Evolutionary conservation across 164 flowering plant genomes (phyloP).

Genomic region (Nymphaea thermarum): DNA sequence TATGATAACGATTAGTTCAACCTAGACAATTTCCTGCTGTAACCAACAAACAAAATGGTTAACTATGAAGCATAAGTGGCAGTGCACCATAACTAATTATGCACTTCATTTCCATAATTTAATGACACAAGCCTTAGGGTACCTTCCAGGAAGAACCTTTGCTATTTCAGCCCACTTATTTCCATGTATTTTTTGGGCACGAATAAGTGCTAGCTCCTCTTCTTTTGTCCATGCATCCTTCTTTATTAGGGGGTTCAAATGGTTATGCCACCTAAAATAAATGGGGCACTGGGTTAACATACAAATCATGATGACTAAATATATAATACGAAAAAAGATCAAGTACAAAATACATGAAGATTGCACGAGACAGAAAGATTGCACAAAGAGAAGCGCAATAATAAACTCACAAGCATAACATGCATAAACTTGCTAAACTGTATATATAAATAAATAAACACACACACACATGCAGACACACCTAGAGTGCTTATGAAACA

Average conservation of each 20-base stretch:
- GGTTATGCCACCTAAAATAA: slow-evolving; percentile 56
- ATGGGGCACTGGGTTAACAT: neutral
- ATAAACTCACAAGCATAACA: too few species aligned
- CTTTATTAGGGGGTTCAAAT: slow-evolving; percentile 47
- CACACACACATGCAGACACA: too few species aligned
- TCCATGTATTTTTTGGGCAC: slow-evolving; percentile 30
- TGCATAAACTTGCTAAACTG: too few species aligned
- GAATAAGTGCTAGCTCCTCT: slow-evolving; percentile 31
- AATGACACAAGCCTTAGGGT: neutral
- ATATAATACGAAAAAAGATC: neutral
- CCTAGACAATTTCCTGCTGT: neutral
- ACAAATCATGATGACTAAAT: neutral
- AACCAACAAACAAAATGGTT: too few species aligned
- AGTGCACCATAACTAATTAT: neutral
- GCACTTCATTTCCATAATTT: neutral
- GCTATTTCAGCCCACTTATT: slow-evolving; percentile 70
- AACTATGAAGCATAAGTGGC: neutral
- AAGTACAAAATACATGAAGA: neutral
- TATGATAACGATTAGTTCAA: neutral
- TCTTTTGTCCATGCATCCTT: slow-evolving; percentile 48
- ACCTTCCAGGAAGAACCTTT: slow-evolving; percentile 56
- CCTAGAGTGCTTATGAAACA: too few species aligned
- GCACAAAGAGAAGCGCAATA: too few species aligned
- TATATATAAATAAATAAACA: too few species aligned
- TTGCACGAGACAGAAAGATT: too few species aligned